Base-by-base conservation (phyloP, 768 basidiomycete species). In the Phaeolepiota aurea region DNA sequence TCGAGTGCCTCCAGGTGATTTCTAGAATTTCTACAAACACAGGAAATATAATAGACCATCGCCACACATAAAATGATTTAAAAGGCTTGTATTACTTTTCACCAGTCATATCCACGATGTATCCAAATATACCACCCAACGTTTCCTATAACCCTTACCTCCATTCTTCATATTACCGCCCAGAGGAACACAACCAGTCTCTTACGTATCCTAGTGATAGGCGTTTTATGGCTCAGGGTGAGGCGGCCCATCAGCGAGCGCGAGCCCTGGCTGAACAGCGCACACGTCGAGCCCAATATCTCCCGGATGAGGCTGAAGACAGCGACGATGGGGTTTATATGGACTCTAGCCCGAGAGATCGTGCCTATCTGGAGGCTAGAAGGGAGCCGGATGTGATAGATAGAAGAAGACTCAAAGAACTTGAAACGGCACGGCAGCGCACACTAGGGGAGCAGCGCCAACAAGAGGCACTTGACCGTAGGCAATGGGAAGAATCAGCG, bases 251-350 rank as follows among this genome's bases (percentile, higher is more conserved):
- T 9, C 42, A 44, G 9, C 51, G 54, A 3, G 54, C 58, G 3
- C 54, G 54, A 14, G 56, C 56, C 23, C 44, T 61, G 13, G 64
- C 62, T 4, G 61, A 61, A 15, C 57, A 55, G 25, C 64, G 62
- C 15, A 53, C 57, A 1, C 61, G 62, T 14, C 56, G 63, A 28
- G 57, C 62, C 9, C 57, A 62, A 38, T 71, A 66, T 42, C 59
- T 71, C 20, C 70, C 69, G 3, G 59, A 64, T 12, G 68, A 69
- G 35, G 52, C 54, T 14, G 54, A 55, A 31, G 57, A 59, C 32
- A 51, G 52, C 37, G 60, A 61, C 10, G 55, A 64, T 20, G 61
- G 61, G 19, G 53, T 51, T 22, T 50, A 52, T 12, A 52, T 54
- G 31, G 48, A 46, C 37, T 47, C 56, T 20, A 44, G 47, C 12